These are phyloP conservation scores for Boletus smithii DNA, from an alignment of 1,284 basidiomycete species.

Conservation along the genomic window DNA sequence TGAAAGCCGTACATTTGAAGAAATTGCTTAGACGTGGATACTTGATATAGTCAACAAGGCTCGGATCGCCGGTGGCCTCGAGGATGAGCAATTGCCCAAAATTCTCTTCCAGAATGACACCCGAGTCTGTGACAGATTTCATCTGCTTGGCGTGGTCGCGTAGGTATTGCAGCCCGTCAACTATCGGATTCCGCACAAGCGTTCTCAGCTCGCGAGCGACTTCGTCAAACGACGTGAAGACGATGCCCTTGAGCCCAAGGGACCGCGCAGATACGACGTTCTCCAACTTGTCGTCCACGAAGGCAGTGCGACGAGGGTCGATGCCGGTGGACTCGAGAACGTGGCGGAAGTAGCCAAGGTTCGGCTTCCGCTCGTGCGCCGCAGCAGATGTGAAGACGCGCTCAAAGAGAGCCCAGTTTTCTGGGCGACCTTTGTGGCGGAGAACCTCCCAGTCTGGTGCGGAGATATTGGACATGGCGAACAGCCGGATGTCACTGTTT, in stretches of 20 bases:
- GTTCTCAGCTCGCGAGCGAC: constrained; percentile 14
- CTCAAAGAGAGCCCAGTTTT: constrained; percentile 28
- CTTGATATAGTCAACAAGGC: constrained; percentile 20
- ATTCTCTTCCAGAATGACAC: constrained; percentile 21
- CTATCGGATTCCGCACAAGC: constrained; percentile 21
- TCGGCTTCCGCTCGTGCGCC: constrained; percentile 23
- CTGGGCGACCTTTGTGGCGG: constrained; percentile 5
- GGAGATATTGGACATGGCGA: constrained; percentile 28
- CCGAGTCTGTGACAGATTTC: constrained; percentile 21
- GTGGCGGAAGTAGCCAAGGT: constrained; percentile 23
- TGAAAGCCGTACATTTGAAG: constrained; percentile 13
- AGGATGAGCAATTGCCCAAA: constrained; percentile 26
- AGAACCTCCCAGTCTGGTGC: constrained; percentile 24
- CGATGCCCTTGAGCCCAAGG: constrained; percentile 22
- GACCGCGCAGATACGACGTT: constrained; percentile 23
- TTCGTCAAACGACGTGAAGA: constrained; percentile 21
- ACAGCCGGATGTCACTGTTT: constrained; percentile 8
- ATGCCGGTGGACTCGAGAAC: constrained; percentile 20
- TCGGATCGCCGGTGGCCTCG: constrained; percentile 15
- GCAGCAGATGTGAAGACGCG: constrained; percentile 22
- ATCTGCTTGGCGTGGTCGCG: constrained; percentile 14
- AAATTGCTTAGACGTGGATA: constrained; percentile 24
- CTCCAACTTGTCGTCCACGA: constrained; percentile 25
- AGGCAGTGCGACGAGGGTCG: constrained; percentile 21
- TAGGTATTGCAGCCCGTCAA: constrained; percentile 18